Conservation (phyloP, 805 yeast genomes). For the Diddensiella transvaalensis region DNA sequence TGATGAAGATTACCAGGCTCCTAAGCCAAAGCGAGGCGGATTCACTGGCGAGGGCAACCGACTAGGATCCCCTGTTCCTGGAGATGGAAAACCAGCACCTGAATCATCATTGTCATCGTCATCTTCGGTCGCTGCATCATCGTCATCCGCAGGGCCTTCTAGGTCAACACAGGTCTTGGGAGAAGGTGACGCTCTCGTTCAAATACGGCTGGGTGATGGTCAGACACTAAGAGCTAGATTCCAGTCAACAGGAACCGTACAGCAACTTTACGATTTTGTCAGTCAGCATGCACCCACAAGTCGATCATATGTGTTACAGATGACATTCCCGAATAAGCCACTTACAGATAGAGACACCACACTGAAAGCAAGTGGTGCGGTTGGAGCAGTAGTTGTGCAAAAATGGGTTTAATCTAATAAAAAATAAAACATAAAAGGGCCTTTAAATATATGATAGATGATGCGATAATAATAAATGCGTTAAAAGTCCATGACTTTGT, state of each 20-base stretch:
- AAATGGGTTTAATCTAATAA: constrained; percentile 54
- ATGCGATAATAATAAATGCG: neutral
- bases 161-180: constrained; percentile 11
- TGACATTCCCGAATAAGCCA: constrained; percentile 78
- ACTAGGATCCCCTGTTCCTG: constrained; percentile 86
- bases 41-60: constrained; percentile 78
- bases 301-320: constrained; percentile 62
- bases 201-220: constrained; percentile 82
- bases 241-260: constrained; percentile 60
- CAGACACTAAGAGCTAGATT: constrained; percentile 62
- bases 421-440: neutral
- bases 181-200: constrained; percentile 69
- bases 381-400: constrained; percentile 85
- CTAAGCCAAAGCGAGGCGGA: constrained; percentile 59
- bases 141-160: constrained; percentile 25
- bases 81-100: constrained; percentile 41
- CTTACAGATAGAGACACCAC: constrained; percentile 55
- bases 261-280: constrained; percentile 66
- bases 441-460: neutral
- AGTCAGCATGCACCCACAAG: constrained; percentile 41
- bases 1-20: constrained; percentile 77
- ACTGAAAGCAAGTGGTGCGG: constrained; percentile 70
- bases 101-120: constrained; percentile 18
- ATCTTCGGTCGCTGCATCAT: constrained; percentile 27
- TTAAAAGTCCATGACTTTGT: neutral